These are phyloP conservation scores for Aspergillus fumigatus DNA, from an alignment of 2,329 filamentous ascomycete genomes.

Conservation along the genomic window DNA sequence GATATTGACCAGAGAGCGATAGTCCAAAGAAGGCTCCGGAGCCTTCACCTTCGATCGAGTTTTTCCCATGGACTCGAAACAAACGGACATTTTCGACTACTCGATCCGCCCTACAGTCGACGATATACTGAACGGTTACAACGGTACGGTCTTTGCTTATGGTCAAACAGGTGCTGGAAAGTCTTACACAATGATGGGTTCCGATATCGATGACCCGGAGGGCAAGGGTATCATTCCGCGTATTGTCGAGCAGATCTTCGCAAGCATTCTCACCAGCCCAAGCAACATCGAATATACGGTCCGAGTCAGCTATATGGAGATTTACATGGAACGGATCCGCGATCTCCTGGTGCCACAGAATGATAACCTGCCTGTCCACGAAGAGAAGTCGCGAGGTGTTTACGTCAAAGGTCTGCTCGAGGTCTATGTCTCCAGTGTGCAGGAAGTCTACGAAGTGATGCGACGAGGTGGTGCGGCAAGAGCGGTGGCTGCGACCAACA, in stretches of 20 bases:
- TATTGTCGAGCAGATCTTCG: conserved; percentile 96
- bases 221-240: conserved; percentile 92
- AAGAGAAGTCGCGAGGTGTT: conserved; percentile 92
- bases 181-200: conserved; percentile 98
- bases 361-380: conserved; percentile 95
- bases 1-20: conserved; percentile 21
- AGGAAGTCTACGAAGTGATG: conserved; percentile 96
- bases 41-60: conserved; percentile 96
- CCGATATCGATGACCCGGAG: conserved; percentile 84
- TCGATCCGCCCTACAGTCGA: conserved; percentile 94
- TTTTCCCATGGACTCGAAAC: conserved; percentile 87
- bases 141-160: conserved; percentile 97
- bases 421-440: conserved; percentile 91
- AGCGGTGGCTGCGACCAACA: conserved; percentile 94
- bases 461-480: conserved; percentile 82
- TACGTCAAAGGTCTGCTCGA: conserved; percentile 95
- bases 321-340: conserved; percentile 98
- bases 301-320: conserved; percentile 98
- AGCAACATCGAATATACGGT: conserved; percentile 98
- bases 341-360: conserved; percentile 90
- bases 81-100: conserved; percentile 95
- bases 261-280: conserved; percentile 86
- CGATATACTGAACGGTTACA: conserved; percentile 98
- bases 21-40: conserved; percentile 79
- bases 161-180: conserved; percentile 98